Evolutionary conservation across 148 eudicot genomes (phyloP).

Genomic region (Hydrangea macrophylla): DNA sequence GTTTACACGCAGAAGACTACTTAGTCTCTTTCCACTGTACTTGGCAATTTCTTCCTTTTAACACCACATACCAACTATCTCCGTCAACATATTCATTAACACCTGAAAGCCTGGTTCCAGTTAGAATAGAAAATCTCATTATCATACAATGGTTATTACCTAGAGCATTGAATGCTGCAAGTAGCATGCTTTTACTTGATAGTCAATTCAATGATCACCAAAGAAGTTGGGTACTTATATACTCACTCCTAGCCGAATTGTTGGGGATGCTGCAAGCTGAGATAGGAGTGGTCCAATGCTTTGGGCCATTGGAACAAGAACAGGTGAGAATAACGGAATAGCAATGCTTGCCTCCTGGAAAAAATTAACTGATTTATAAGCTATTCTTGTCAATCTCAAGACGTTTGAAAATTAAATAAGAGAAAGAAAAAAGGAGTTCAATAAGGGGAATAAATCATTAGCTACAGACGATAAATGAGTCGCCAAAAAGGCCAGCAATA

Average conservation of each 20-base stretch:
- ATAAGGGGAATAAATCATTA: neutral
- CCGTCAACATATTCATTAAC: neutral
- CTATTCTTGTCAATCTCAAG: neutral
- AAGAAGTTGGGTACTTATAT: neutral
- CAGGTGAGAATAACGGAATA: conserved; percentile 80
- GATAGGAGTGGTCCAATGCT: conserved; percentile 78
- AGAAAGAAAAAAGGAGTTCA: neutral
- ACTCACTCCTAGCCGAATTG: conserved; percentile 82
- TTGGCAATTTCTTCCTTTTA: neutral
- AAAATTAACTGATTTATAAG: conserved; percentile 6
- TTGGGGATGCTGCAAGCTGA: conserved; percentile 75
- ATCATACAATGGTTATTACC: neutral
- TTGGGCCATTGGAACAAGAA: conserved; percentile 84
- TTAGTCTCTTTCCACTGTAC: neutral
- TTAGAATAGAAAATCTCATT: no score
- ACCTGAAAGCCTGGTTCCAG: no score
- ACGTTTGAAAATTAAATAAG: neutral
- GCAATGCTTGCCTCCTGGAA: conserved; percentile 85
- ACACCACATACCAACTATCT: neutral
- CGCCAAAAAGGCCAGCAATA: neutral
- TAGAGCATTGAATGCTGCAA: neutral
- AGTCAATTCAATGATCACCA: conserved; percentile 3
- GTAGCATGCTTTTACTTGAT: neutral
- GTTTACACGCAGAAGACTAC: conserved; percentile 2
- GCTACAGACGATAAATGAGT: neutral